Percentiles rank a stretch among this genome's conserved stretches.
Evolutionary conservation across 1,284 basidiomycete species (phyloP).

Genomic region (Sphagnurus paluster): DNA sequence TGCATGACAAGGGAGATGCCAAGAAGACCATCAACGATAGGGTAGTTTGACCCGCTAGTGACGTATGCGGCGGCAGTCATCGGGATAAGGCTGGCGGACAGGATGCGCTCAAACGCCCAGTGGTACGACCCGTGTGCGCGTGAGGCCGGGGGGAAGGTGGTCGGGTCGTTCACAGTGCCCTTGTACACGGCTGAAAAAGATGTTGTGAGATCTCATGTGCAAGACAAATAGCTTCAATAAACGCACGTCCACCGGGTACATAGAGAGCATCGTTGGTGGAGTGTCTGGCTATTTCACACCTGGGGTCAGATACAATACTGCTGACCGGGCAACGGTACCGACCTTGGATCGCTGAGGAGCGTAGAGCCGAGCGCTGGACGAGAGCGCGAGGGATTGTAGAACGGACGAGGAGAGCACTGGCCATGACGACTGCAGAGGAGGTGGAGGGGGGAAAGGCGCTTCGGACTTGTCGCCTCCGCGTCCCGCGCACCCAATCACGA

Average conservation of each 20-base stretch:
- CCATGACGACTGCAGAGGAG: constrained; percentile 40
- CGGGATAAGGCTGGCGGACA: constrained; percentile 88
- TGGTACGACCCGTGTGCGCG: constrained; percentile 92
- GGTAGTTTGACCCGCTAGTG: constrained; percentile 69
- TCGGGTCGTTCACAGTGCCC: constrained; percentile 96
- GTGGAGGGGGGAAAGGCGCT: constrained; percentile 5
- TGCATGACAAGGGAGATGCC: constrained; percentile 89
- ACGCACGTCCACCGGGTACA: constrained; percentile 73
- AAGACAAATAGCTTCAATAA: background rate
- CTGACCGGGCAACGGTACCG: constrained; percentile 8
- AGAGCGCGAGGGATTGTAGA: constrained; percentile 48
- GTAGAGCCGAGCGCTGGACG: constrained; percentile 39
- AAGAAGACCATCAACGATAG: constrained; percentile 86
- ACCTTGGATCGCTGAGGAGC: constrained; percentile 36
- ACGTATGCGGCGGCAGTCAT: constrained; percentile 83
- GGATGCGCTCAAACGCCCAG: constrained; percentile 95
- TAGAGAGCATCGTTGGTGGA: constrained; percentile 40
- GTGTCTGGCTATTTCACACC: constrained; percentile 34
- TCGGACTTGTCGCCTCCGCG: constrained; percentile 11
- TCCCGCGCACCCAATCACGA: constrained; percentile 17
- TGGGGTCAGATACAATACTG: constrained; percentile 7
- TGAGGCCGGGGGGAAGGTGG: constrained; percentile 81
- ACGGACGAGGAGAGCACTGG: constrained; percentile 49
- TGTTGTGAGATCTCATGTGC: background rate
- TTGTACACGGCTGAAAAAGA: constrained; percentile 80